Conservation (phyloP, 768 basidiomycete species). For the Tulasnella sp. region DNA sequence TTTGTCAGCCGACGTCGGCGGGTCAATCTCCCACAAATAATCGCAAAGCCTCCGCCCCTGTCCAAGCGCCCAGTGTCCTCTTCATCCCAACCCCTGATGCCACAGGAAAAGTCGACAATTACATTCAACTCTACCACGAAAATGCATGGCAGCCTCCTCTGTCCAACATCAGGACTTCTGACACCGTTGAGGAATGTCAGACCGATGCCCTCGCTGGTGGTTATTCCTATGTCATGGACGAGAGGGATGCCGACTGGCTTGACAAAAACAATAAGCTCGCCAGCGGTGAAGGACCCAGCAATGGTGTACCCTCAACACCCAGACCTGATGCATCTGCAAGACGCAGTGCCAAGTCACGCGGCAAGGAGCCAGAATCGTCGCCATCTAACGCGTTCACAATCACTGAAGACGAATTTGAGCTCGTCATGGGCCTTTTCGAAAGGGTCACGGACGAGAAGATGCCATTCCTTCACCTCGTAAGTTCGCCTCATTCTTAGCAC, state of each 20-base stretch:
- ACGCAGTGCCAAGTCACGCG: constrained; percentile 65
- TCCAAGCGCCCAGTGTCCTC: constrained; percentile 40
- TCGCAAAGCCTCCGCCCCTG: constrained; percentile 27
- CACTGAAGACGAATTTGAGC: constrained; percentile 85
- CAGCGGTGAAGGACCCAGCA: constrained; percentile 71
- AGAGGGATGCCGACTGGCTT: constrained; percentile 90
- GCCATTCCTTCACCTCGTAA: constrained; percentile 78
- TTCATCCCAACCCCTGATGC: constrained; percentile 93
- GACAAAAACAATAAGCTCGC: constrained; percentile 82
- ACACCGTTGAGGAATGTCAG: constrained; percentile 69
- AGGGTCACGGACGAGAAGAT: constrained; percentile 79
- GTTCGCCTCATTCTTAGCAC: constrained; percentile 27
- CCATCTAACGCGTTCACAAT: constrained; percentile 30
- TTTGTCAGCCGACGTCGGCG: constrained; percentile 24
- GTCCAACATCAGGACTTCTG: constrained; percentile 67
- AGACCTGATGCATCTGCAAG: constrained; percentile 35
- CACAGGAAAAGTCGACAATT: constrained; percentile 64
- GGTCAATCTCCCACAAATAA: constrained; percentile 16
- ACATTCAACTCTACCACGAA: constrained; percentile 59
- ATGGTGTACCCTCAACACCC: constrained; percentile 41
- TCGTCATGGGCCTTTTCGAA: constrained; percentile 91
- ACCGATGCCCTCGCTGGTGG: constrained; percentile 51
- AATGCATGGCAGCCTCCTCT: constrained; percentile 62
- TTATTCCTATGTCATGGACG: constrained; percentile 88
- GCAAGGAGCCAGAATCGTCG: constrained; percentile 66